These are phyloP conservation scores for Hyparrhenia diplandra DNA, from an alignment of 176 grass and related monocot species.

Conservation along the genomic window DNA sequence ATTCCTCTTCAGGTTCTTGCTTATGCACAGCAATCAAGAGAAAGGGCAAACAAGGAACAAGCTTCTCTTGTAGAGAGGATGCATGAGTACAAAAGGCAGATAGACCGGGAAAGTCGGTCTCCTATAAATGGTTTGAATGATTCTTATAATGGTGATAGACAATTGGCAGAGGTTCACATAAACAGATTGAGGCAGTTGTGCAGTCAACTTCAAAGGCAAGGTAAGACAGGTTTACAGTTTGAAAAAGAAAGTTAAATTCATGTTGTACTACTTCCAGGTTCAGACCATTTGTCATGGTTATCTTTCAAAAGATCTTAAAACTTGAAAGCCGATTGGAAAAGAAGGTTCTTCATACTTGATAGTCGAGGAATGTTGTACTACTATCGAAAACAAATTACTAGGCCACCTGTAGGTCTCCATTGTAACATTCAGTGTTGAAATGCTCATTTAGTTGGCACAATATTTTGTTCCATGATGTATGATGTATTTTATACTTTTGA, in stretches of 20 bases:
- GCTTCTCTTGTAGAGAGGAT: slow-evolving; percentile 90
- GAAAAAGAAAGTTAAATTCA: not conserved
- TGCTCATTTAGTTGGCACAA: slow-evolving; percentile 10
- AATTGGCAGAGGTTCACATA: slow-evolving; percentile 80
- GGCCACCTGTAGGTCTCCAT: slow-evolving; percentile 67
- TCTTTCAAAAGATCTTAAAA: slow-evolving; percentile 90
- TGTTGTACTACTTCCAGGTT: slow-evolving; percentile 54
- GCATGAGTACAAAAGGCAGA: slow-evolving; percentile 96
- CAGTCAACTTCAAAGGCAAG: slow-evolving; percentile 84
- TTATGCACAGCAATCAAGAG: slow-evolving; percentile 92
- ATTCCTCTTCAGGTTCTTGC: slow-evolving; percentile 68
- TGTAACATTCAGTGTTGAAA: slow-evolving; percentile 19
- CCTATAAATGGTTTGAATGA: slow-evolving; percentile 63
- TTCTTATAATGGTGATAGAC: slow-evolving; percentile 66
- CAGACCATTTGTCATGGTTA: slow-evolving; percentile 97
- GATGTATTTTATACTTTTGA: slow-evolving; percentile 15
- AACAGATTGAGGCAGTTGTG: slow-evolving; percentile 85
- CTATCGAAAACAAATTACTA: slow-evolving; percentile 86
- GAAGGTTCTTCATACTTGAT: slow-evolving; percentile 99
- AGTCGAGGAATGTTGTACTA: slow-evolving; percentile 98
- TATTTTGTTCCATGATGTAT: slow-evolving; percentile 8
- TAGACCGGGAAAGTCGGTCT: slow-evolving; percentile 70
- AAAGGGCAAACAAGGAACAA: slow-evolving; percentile 79
- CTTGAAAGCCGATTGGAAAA: slow-evolving; percentile 95
- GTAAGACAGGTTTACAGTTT: slow-evolving; percentile 35